Conservation (phyloP, 2,329 filamentous ascomycete genomes). For the Arthrobotrys sphaeroides region DNA sequence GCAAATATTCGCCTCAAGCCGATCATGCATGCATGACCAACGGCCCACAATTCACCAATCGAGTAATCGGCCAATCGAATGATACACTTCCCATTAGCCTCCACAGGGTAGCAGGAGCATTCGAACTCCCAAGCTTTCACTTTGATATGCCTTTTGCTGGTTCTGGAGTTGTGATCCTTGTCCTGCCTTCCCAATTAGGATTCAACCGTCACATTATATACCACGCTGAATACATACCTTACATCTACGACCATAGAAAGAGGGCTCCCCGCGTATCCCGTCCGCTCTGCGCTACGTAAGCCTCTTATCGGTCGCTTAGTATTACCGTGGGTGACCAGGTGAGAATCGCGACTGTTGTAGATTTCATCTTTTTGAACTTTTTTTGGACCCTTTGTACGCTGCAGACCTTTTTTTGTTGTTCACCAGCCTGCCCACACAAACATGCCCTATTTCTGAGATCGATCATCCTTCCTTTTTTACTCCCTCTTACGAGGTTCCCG, state of each 20-base stretch:
- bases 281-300: slow-evolving; percentile 44
- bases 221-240: background rate
- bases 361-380: background rate
- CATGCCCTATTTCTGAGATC: too few species aligned
- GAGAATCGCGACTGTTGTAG: slow-evolving; percentile 45
- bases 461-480: too few species aligned
- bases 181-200: background rate
- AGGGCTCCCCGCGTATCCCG: slow-evolving; percentile 37
- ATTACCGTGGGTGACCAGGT: slow-evolving; percentile 50
- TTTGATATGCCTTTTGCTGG: background rate
- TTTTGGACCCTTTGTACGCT: background rate
- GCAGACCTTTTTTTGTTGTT: background rate
- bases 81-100: background rate
- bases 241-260: slow-evolving; percentile 36
- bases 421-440: too few species aligned
- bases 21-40: too few species aligned
- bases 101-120: background rate
- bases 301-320: slow-evolving; percentile 47
- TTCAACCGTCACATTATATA: background rate
- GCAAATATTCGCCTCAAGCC: background rate
- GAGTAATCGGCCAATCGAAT: background rate
- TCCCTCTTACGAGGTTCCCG: too few species aligned
- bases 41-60: background rate
- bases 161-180: background rate
- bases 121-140: background rate